Base-by-base conservation (phyloP, 2,329 filamentous ascomycete genomes). In the Berkeleyomyces basicola region DNA sequence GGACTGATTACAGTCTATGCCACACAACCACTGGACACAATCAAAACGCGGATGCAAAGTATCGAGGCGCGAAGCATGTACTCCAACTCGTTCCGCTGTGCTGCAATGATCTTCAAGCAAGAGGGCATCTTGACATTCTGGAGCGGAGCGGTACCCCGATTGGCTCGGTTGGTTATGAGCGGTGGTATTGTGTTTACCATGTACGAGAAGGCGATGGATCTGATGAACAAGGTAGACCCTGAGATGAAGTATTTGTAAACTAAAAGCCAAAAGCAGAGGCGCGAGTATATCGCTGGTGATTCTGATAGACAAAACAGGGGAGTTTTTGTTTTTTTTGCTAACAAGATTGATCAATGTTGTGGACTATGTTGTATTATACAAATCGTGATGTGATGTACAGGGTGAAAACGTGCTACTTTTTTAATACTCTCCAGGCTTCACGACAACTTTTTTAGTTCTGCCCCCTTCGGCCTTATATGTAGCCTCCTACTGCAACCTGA, bases 11-110 rank as follows among this genome's bases (percentile, higher is more conserved):
- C 93, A 1, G 93, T 99, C 62, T 91, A 83, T 65, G 83, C 82
- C 39, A 86, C 83, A 61, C 82, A 86, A 71, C 83, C 82, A 23
- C 77, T 99, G 51, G 93, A 99, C 73, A 97, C 92, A 0, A 82
- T 99, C 72, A 99, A 99, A 82, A 99, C 93, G 67, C 76, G 90
- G 66, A 99, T 99, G 93, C 93, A 99, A 80, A 95, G 90, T 67
- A 86, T 96, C 65, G 90, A 96, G 73, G 89, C 92, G 42, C 82
- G 81, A 66, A 77, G 75, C 51, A 75, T 86, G 65, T 99, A 99
- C 71, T 90, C 87, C 71, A 96, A 95, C 74, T 93, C 86, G 68
- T 81, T 95, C 67, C 81, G 84, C 58, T 99, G 93, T 72, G 91
- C 87, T 0, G 79, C 81, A 9, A 79, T 85, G 70, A 95, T 99